These are phyloP conservation scores for Clarkia xantiana DNA, from an alignment of 345 rosid genomes.

Conservation along the genomic window DNA sequence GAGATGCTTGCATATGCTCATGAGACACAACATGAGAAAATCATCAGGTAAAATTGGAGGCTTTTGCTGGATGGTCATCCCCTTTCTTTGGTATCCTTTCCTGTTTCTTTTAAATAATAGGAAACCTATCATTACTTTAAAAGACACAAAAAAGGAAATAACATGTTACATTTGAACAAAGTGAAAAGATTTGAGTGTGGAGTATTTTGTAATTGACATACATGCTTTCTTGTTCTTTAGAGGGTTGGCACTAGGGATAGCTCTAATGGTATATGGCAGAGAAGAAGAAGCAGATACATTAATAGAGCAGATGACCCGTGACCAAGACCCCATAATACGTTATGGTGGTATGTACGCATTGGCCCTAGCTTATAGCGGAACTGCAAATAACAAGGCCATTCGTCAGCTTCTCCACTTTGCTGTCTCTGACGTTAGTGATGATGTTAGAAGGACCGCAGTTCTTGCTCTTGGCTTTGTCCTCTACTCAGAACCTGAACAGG, in stretches of 20 bases:
- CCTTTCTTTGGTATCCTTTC: too few relatives aligned
- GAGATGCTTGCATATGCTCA: conserved; percentile 99
- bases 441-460: conserved; percentile 97
- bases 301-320: conserved; percentile 97
- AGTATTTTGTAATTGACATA: background rate
- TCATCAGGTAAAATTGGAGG: conserved; percentile 49
- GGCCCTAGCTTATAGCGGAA: conserved; percentile 95
- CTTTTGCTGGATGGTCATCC: too few relatives aligned
- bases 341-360: conserved; percentile 99
- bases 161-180: too few relatives aligned
- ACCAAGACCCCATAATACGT: conserved; percentile 94
- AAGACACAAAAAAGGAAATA: too few relatives aligned
- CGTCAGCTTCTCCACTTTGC: conserved; percentile 98
- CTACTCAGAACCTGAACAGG: conserved; percentile 99
- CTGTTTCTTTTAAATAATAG: too few relatives aligned
- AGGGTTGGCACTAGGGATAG: conserved; percentile 93
- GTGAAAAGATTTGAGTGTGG: too few relatives aligned
- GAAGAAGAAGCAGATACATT: conserved; percentile 99
- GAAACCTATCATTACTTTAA: too few relatives aligned
- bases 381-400: conserved; percentile 96
- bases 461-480: conserved; percentile 97
- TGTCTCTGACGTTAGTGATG: conserved; percentile 98
- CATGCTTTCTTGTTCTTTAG: conserved; percentile 16
- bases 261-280: conserved; percentile 94
- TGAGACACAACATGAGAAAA: conserved; percentile 97